phyloP scores from a whole-genome alignment of 768 basidiomycete genomes.

The Tulasnella sp. region DNA sequence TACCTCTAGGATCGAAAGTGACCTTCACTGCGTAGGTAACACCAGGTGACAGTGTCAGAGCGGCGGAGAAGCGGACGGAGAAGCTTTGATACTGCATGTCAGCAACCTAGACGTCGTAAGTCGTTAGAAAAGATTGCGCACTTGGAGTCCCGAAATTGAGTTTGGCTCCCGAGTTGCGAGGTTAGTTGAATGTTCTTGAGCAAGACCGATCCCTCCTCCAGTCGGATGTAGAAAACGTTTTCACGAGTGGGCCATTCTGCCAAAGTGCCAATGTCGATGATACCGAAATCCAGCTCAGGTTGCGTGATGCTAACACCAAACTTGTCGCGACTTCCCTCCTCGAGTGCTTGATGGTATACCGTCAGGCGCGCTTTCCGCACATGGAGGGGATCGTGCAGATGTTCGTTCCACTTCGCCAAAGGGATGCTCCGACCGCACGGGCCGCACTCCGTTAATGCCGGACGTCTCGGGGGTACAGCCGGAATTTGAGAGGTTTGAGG shows the following conservation, averaged over 20 bases:
- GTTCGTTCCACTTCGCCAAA: neutral
- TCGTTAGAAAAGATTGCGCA: neutral
- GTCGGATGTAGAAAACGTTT: neutral
- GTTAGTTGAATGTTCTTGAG: neutral
- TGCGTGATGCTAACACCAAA: slow-evolving; percentile 14
- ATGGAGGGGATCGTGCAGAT: neutral
- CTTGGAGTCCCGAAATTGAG: neutral
- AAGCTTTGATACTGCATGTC: neutral
- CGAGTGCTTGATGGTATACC: neutral
- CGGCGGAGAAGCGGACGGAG: neutral
- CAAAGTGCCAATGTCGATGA: slow-evolving; percentile 8
- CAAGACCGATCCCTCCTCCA: neutral
- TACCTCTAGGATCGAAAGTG: slow-evolving; percentile 19
- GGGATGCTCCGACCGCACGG: neutral
- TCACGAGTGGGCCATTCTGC: neutral
- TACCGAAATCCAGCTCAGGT: slow-evolving; percentile 9
- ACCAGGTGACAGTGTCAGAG: neutral
- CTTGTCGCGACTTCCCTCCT: slow-evolving; percentile 20
- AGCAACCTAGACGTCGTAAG: neutral
- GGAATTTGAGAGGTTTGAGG: neutral
- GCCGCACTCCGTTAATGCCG: neutral
- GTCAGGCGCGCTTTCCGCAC: neutral
- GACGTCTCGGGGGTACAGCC: neutral
- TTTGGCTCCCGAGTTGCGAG: neutral
- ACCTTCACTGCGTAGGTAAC: slow-evolving; percentile 12